A percentile compares a stretch with the other conserved stretches of the same genome.
These are phyloP conservation scores for Tilletia walkeri DNA, from an alignment of 1,284 basidiomycete species.

Conservation along the genomic window DNA sequence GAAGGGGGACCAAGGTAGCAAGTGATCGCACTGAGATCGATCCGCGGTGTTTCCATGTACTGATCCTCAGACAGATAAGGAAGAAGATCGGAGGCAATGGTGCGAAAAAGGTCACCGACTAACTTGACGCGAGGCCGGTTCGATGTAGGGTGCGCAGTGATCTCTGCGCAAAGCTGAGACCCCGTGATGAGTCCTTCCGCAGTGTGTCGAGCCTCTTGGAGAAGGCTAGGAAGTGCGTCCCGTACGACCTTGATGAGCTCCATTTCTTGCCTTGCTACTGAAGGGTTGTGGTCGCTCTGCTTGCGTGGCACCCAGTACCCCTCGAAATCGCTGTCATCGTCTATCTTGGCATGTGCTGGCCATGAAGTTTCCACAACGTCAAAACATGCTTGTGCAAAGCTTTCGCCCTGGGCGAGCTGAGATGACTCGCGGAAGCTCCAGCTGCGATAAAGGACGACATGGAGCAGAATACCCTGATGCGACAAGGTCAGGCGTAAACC, in stretches of 20 bases:
- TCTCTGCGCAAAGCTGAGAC: neutral
- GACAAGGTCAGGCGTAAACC: neutral
- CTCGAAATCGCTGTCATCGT: too few species aligned
- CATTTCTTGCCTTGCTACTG: neutral
- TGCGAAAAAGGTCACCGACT: neutral
- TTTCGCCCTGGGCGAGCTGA: too few species aligned
- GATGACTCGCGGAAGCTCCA: too few species aligned
- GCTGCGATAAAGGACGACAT: neutral
- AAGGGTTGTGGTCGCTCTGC: too few species aligned
- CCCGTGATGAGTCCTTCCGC: neutral
- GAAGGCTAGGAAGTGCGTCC: neutral
- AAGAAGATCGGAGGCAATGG: neutral
- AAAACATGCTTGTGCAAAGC: too few species aligned
- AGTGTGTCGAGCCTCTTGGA: neutral
- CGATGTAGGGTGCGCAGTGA: neutral
- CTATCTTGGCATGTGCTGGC: too few species aligned
- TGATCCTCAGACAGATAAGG: neutral
- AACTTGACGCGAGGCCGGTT: neutral
- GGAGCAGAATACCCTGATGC: neutral
- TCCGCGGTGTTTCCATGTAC: neutral
- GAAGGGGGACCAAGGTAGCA: neutral
- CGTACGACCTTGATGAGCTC: neutral
- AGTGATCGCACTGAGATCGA: neutral
- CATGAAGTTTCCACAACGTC: too few species aligned
- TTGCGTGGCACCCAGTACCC: too few species aligned